A percentile compares a stretch with the other conserved stretches of the same genome.
Evolutionary conservation across 2,329 filamentous ascomycete species (phyloP).

Genomic region (Cyphellophora attinorum): DNA sequence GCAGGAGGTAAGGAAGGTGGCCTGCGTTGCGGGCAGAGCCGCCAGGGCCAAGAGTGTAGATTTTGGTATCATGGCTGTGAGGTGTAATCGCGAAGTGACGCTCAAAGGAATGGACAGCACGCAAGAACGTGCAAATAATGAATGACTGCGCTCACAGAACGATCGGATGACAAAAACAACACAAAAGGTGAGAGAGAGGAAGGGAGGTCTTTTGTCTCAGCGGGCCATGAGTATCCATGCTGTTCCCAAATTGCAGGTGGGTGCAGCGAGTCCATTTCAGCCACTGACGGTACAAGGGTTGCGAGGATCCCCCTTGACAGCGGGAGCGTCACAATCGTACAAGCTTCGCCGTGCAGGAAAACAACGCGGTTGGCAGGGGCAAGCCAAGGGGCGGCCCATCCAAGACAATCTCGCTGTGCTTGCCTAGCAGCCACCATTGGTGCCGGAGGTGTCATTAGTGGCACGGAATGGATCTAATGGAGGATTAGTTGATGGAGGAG

Average conservation of each 20-base stretch:
- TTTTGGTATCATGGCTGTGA: not conserved
- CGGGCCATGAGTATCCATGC: not conserved
- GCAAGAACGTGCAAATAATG: not conserved
- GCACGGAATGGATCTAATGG: too few relatives aligned
- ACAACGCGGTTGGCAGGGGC: not conserved
- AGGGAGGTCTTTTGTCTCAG: not conserved
- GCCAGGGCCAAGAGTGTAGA: conserved; percentile 3
- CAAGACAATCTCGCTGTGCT: not conserved
- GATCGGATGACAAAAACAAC: not conserved
- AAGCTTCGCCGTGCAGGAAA: too few relatives aligned
- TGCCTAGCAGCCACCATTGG: too few relatives aligned
- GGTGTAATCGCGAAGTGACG: not conserved
- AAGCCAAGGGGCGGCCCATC: not conserved
- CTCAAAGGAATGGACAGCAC: not conserved
- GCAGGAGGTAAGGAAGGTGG: conserved; percentile 6
- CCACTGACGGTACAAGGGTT: not conserved
- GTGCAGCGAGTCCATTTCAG: not conserved
- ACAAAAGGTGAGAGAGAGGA: not conserved
- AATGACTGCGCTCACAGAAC: conserved; percentile 1
- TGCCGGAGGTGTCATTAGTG: too few relatives aligned
- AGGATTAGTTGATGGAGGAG: too few relatives aligned
- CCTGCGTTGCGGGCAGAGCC: conserved; percentile 3
- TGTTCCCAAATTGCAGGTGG: not conserved
- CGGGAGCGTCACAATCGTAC: too few relatives aligned
- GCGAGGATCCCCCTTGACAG: too few relatives aligned